These are phyloP conservation scores for Fagopyrum homotropicum DNA, from an alignment of 148 eudicot genomes.

Conservation along the genomic window DNA sequence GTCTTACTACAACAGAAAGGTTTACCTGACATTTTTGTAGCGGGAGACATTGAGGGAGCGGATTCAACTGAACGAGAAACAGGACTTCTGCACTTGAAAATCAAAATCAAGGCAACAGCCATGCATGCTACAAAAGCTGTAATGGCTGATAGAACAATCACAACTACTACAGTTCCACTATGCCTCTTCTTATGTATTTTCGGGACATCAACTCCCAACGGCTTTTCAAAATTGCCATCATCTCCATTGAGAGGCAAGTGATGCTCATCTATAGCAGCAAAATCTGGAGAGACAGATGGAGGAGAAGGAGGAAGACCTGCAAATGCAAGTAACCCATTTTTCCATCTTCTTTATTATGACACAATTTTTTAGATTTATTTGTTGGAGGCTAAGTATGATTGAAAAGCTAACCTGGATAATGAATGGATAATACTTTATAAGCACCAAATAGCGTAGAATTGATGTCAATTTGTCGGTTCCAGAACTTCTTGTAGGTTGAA, in stretches of 20 bases:
- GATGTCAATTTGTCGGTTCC: slow-evolving; percentile 50
- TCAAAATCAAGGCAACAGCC: slow-evolving; percentile 42
- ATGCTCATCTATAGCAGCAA: slow-evolving; percentile 35
- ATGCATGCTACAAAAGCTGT: slow-evolving; percentile 54
- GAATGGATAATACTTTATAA: slow-evolving; percentile 69
- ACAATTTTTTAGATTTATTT: background rate
- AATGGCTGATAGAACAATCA: slow-evolving; percentile 54
- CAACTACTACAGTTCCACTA: slow-evolving; percentile 31
- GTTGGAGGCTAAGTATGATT: background rate
- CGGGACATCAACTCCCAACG: slow-evolving; percentile 65
- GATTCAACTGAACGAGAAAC: slow-evolving; percentile 18
- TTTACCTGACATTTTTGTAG: slow-evolving; percentile 37
- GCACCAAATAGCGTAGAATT: slow-evolving; percentile 57
- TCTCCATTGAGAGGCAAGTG: slow-evolving; percentile 38
- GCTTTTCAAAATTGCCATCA: slow-evolving; percentile 45
- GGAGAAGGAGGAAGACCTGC: slow-evolving; percentile 97
- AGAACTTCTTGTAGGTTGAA: slow-evolving; percentile 59
- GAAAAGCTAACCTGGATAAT: slow-evolving; percentile 68
- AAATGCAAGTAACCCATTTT: slow-evolving; percentile 4
- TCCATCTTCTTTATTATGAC: no score
- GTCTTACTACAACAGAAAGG: no score
- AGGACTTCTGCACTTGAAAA: slow-evolving; percentile 37
- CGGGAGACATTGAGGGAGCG: slow-evolving; percentile 33
- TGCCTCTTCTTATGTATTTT: slow-evolving; percentile 31
- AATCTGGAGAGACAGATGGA: slow-evolving; percentile 14